phyloP scores from a whole-genome alignment of 441 rosid genomes.

The Geranium incanum region DNA sequence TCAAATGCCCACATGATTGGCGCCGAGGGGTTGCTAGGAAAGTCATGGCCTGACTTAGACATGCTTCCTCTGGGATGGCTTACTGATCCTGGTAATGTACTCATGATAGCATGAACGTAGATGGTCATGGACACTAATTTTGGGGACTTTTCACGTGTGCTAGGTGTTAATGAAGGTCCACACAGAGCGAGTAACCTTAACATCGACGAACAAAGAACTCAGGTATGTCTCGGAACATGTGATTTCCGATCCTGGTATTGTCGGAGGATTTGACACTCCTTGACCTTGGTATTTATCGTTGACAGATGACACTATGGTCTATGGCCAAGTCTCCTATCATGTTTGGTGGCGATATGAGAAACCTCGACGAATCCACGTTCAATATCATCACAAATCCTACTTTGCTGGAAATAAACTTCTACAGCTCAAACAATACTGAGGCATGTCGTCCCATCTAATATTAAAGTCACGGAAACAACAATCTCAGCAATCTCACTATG shows the following conservation, averaged over 20 bases:
- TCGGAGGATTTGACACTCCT: constrained; percentile 7
- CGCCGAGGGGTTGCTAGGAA: constrained; percentile 51
- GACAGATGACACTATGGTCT: constrained; percentile 89
- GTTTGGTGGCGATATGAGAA: constrained; percentile 92
- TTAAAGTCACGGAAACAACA: not conserved
- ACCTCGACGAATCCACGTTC: constrained; percentile 53
- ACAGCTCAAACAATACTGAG: constrained; percentile 73
- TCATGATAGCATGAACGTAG: not conserved
- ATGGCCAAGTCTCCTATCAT: constrained; percentile 89
- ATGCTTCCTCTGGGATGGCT: constrained; percentile 94
- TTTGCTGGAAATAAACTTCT: constrained; percentile 57
- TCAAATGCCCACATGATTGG: constrained; percentile 61
- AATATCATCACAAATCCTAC: constrained; percentile 66
- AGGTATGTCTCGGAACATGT: constrained; percentile 34
- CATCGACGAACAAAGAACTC: constrained; percentile 64
- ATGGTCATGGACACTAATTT: not conserved
- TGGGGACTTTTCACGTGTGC: not conserved
- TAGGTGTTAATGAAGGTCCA: constrained; percentile 73
- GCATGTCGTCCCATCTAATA: constrained; percentile 28
- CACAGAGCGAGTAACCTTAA: constrained; percentile 59
- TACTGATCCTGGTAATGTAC: constrained; percentile 56
- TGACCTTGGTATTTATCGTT: constrained; percentile 12
- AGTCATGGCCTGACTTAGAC: constrained; percentile 88
- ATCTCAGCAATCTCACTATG: not conserved
- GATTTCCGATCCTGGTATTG: not conserved